Evolutionary conservation across 768 basidiomycete species (phyloP).

Genomic region (Tephrocybe sp.): DNA sequence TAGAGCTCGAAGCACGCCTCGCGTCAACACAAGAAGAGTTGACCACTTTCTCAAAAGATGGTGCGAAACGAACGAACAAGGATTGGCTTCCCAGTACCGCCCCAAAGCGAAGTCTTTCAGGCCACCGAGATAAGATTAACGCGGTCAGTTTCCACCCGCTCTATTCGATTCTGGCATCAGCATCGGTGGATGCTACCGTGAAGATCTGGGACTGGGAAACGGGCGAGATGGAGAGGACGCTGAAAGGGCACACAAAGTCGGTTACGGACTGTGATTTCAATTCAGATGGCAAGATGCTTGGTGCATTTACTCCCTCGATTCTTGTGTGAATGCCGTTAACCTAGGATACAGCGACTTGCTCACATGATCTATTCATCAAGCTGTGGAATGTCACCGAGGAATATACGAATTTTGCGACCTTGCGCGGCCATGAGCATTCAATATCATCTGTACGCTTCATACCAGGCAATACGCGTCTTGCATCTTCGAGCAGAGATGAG

Average conservation of each 20-base stretch:
- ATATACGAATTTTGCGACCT: conserved; percentile 24
- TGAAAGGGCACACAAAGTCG: conserved; percentile 73
- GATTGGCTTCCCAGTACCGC: conserved; percentile 58
- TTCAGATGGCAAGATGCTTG: conserved; percentile 61
- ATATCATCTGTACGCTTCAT: conserved; percentile 72
- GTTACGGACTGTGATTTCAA: conserved; percentile 73
- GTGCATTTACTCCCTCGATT: conserved; percentile 35
- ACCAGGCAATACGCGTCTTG: conserved; percentile 62
- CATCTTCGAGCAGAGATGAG: conserved; percentile 70
- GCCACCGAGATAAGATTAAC: conserved; percentile 59
- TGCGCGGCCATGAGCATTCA: conserved; percentile 74
- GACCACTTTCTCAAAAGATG: conserved; percentile 3
- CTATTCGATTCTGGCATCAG: conserved; percentile 65
- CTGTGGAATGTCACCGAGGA: conserved; percentile 37
- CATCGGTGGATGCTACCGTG: conserved; percentile 67
- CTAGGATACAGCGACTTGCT: conserved; percentile 17
- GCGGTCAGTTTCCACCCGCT: conserved; percentile 67
- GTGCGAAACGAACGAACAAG: conserved; percentile 9
- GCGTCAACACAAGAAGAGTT: conserved; percentile 42
- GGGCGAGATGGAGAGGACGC: conserved; percentile 71
- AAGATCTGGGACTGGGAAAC: conserved; percentile 84
- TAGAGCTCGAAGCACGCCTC: conserved; percentile 60
- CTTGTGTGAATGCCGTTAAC: not conserved
- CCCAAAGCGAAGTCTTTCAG: conserved; percentile 44
- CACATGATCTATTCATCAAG: conserved; percentile 34